A percentile compares a stretch with the other conserved stretches of the same genome.
phyloP scores from a whole-genome alignment of 768 basidiomycete genomes.

The Suillus sp. region DNA sequence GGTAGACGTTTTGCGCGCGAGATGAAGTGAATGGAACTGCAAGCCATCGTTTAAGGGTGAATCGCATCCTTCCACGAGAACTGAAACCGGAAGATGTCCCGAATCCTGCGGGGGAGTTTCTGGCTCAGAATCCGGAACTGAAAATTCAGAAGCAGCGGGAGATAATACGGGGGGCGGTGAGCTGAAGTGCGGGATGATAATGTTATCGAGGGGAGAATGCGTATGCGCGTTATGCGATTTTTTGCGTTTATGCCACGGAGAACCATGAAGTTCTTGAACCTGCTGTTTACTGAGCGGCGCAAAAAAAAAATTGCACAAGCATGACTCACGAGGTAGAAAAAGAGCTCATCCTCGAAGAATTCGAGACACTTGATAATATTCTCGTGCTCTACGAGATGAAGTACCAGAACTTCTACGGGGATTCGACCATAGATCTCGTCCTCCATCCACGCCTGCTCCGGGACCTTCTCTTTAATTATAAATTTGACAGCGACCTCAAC shows the following conservation, averaged over 20 bases:
- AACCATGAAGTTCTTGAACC: slow-evolving; percentile 93
- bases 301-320: slow-evolving; percentile 7
- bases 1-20: slow-evolving; percentile 15
- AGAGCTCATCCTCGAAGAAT: slow-evolving; percentile 79
- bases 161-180: slow-evolving; percentile 57
- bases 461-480: slow-evolving; percentile 76
- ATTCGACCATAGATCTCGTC: slow-evolving; percentile 63
- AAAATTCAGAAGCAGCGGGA: slow-evolving; percentile 53
- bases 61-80: slow-evolving; percentile 22
- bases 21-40: slow-evolving; percentile 10
- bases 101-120: slow-evolving; percentile 44
- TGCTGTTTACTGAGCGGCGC: slow-evolving; percentile 29
- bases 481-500: slow-evolving; percentile 93
- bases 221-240: slow-evolving; percentile 31
- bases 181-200: slow-evolving; percentile 25
- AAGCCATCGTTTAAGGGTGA: slow-evolving; percentile 14
- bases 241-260: slow-evolving; percentile 72
- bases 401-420: slow-evolving; percentile 81
- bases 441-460: slow-evolving; percentile 53
- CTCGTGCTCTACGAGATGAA: slow-evolving; percentile 73
- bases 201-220: slow-evolving; percentile 25
- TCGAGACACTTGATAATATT: slow-evolving; percentile 85
- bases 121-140: slow-evolving; percentile 45
- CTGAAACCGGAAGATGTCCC: slow-evolving; percentile 22
- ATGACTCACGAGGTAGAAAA: slow-evolving; percentile 80